phyloP scores from a whole-genome alignment of 2,329 filamentous ascomycete genomes.

The Fusarium dimerum region DNA sequence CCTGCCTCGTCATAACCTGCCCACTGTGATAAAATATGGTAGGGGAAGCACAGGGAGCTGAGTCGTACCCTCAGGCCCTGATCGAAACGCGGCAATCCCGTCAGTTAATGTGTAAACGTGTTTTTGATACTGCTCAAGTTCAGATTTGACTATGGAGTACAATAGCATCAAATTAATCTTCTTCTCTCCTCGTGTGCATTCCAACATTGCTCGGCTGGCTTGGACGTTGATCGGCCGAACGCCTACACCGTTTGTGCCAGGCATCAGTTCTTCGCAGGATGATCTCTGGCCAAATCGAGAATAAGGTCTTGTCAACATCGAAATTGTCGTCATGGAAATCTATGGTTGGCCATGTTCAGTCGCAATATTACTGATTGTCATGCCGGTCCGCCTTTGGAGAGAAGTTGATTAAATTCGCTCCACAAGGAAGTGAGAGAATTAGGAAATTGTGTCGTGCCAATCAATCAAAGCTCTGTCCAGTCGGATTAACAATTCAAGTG shows the following conservation, averaged over 20 bases:
- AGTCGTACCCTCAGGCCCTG: neutral
- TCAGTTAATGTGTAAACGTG: neutral
- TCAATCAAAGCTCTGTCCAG: neutral
- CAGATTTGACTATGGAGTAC: neutral
- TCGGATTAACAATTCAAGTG: neutral
- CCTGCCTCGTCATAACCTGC: too few relatives aligned
- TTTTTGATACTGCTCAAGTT: neutral
- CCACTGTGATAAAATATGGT: too few relatives aligned
- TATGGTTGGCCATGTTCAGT: neutral
- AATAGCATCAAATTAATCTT: neutral
- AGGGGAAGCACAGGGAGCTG: too few relatives aligned
- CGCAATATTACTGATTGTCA: constrained; percentile 1
- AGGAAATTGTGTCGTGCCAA: neutral
- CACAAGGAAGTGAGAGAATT: neutral
- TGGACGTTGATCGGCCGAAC: neutral
- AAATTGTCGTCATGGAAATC: constrained; percentile 12
- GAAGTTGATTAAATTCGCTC: neutral
- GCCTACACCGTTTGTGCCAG: neutral
- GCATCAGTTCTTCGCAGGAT: neutral
- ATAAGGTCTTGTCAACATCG: constrained; percentile 10
- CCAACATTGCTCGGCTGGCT: neutral
- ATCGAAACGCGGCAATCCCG: constrained; percentile 24
- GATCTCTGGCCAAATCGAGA: neutral
- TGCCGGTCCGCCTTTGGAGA: constrained; percentile 9
- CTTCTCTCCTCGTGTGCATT: neutral